Percentiles rank a stretch among this genome's conserved stretches.
These are phyloP conservation scores for Cavenderia fasciculata DNA, from an alignment of 78 protist genomes.

Conservation along the genomic window DNA sequence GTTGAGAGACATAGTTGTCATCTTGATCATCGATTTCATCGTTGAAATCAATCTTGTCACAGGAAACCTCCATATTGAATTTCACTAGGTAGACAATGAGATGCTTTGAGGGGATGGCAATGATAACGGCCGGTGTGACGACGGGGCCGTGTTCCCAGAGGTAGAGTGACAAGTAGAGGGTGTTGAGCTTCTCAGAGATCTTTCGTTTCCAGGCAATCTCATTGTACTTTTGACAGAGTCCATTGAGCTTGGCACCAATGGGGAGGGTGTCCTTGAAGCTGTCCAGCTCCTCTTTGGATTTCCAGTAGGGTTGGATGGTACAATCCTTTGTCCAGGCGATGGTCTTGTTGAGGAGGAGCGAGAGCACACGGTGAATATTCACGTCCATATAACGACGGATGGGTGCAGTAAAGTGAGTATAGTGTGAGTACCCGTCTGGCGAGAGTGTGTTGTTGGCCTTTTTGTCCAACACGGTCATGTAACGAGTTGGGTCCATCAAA, in stretches of 20 bases:
- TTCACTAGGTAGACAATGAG: slow-evolving; percentile 44
- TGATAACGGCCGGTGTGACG: slow-evolving; percentile 43
- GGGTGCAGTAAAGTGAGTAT: slow-evolving; percentile 65
- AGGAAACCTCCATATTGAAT: slow-evolving; percentile 47
- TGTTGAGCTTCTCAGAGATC: slow-evolving; percentile 67
- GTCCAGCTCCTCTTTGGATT: neutral
- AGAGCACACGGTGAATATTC: slow-evolving; percentile 68
- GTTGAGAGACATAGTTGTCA: slow-evolving; percentile 41
- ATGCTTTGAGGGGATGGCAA: slow-evolving; percentile 64
- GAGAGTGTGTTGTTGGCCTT: neutral
- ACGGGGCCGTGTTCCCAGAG: slow-evolving; percentile 76
- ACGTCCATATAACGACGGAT: slow-evolving; percentile 71
- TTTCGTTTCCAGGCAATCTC: slow-evolving; percentile 74
- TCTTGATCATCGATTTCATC: slow-evolving; percentile 29
- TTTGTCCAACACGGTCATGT: slow-evolving; percentile 44
- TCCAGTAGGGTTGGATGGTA: slow-evolving; percentile 58
- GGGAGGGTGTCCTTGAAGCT: slow-evolving; percentile 25
- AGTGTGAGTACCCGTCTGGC: slow-evolving; percentile 34
- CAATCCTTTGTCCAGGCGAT: slow-evolving; percentile 39
- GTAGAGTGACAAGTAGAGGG: slow-evolving; percentile 39
- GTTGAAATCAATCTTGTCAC: slow-evolving; percentile 48
- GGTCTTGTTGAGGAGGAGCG: slow-evolving; percentile 16
- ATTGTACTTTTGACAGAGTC: slow-evolving; percentile 50
- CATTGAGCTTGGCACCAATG: slow-evolving; percentile 9
- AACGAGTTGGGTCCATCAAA: slow-evolving; percentile 66